A percentile compares a stretch with the other conserved stretches of the same genome.
These are phyloP conservation scores for Cercospora sp. DNA, from an alignment of 2,329 filamentous ascomycete species.

Conservation along the genomic window DNA sequence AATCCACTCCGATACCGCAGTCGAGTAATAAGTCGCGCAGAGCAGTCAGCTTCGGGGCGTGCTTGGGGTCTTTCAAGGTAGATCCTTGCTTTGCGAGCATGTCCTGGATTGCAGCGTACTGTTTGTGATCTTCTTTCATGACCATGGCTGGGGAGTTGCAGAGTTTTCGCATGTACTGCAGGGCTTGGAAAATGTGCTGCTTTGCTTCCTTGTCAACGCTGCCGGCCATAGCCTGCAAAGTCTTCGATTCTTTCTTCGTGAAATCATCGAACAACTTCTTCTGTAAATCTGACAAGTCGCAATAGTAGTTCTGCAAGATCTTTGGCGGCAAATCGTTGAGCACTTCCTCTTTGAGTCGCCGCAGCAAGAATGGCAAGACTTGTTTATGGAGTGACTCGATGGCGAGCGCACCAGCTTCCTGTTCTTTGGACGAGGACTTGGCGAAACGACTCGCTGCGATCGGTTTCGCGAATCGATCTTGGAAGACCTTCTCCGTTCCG, in stretches of 20 bases:
- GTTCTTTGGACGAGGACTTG: slow-evolving; percentile 97
- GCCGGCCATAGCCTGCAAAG: slow-evolving; percentile 78
- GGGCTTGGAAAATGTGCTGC: slow-evolving; percentile 96
- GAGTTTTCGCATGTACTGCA: slow-evolving; percentile 99
- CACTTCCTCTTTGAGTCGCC: slow-evolving; percentile 96
- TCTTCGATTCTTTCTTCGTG: slow-evolving; percentile 86
- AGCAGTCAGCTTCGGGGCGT: slow-evolving; percentile 90
- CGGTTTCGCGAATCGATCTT: slow-evolving; percentile 91
- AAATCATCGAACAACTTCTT: slow-evolving; percentile 96
- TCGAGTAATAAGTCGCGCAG: slow-evolving; percentile 94
- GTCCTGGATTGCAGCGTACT: slow-evolving; percentile 84
- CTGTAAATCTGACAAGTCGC: slow-evolving; percentile 92
- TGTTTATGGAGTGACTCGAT: slow-evolving; percentile 99
- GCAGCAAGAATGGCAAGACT: slow-evolving; percentile 91
- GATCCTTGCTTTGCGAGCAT: slow-evolving; percentile 77
- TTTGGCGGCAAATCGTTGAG: slow-evolving; percentile 94
- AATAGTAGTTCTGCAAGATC: slow-evolving; percentile 99
- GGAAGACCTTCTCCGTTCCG: slow-evolving; percentile 93
- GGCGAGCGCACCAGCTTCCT: slow-evolving; percentile 91
- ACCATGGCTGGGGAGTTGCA: slow-evolving; percentile 97
- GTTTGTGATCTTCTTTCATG: slow-evolving; percentile 87
- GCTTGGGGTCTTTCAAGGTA: slow-evolving; percentile 76
- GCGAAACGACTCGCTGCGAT: slow-evolving; percentile 92
- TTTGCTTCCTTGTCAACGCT: slow-evolving; percentile 89
- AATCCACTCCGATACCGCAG: slow-evolving; percentile 83